A percentile compares a stretch with the other conserved stretches of the same genome.
Evolutionary conservation across 108 stramenopile genomes (phyloP).

Genomic region (Stephanodiscus triporus): DNA sequence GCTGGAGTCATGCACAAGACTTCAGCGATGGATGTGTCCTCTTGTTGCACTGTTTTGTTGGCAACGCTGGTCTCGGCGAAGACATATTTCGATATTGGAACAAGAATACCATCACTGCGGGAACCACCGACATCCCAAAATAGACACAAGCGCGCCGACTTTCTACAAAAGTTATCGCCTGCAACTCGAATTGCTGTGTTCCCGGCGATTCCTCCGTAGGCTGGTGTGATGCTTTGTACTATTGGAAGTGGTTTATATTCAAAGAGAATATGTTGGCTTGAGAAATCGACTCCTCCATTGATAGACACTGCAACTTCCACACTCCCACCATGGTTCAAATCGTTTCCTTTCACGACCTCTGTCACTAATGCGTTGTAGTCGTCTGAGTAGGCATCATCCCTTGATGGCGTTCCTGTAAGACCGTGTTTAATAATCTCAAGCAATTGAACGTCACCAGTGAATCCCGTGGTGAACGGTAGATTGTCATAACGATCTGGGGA

Average conservation of each 20-base stretch:
- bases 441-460: slow-evolving; percentile 38
- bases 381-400: slow-evolving; percentile 22
- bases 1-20: slow-evolving; percentile 31
- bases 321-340: slow-evolving; percentile 48
- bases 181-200: slow-evolving; percentile 60
- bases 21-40: slow-evolving; percentile 7
- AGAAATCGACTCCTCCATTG: slow-evolving; percentile 69
- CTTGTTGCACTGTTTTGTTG: not conserved
- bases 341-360: slow-evolving; percentile 49
- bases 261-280: slow-evolving; percentile 37
- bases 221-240: slow-evolving; percentile 51
- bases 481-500: slow-evolving; percentile 2
- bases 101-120: not conserved
- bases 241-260: slow-evolving; percentile 58
- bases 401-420: slow-evolving; percentile 37
- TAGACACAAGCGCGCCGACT: slow-evolving; percentile 48
- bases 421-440: slow-evolving; percentile 21
- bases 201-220: slow-evolving; percentile 61
- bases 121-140: slow-evolving; percentile 57
- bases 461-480: slow-evolving; percentile 14
- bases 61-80: not conserved
- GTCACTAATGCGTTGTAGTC: slow-evolving; percentile 31
- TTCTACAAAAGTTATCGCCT: slow-evolving; percentile 50
- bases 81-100: slow-evolving; percentile 23
- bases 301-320: slow-evolving; percentile 63